Evolutionary conservation across 2,329 filamentous ascomycete species (phyloP).

Genomic region (Ilyonectria destructans): DNA sequence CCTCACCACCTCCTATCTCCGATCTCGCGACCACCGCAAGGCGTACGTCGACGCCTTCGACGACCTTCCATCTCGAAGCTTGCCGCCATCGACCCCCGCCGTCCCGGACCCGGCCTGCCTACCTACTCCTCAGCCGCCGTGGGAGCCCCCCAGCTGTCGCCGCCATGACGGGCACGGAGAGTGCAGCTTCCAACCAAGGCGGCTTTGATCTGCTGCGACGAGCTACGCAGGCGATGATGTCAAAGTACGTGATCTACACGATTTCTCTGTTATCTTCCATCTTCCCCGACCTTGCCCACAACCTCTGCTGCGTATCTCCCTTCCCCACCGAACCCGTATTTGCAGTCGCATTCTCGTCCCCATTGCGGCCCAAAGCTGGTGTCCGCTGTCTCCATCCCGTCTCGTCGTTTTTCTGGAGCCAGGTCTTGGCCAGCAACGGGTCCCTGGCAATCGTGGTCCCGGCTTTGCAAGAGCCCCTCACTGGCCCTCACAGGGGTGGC

Average conservation of each 20-base stretch:
- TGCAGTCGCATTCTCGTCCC: slow-evolving; percentile 12
- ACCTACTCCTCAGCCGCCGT: slow-evolving; percentile 43
- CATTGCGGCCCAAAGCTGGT: slow-evolving; percentile 38
- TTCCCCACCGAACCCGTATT: slow-evolving; percentile 25
- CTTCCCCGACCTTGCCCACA: slow-evolving; percentile 11
- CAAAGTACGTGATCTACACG: slow-evolving; percentile 66
- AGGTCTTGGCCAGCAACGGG: slow-evolving; percentile 17
- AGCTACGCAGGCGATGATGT: slow-evolving; percentile 77
- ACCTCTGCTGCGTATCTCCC: slow-evolving; percentile 22
- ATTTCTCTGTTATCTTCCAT: slow-evolving; percentile 40
- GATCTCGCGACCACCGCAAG: slow-evolving; percentile 34
- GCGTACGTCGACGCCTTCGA: slow-evolving; percentile 37
- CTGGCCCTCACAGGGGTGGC: slow-evolving; percentile 35
- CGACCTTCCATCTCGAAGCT: slow-evolving; percentile 34
- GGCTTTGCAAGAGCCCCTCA: slow-evolving; percentile 35
- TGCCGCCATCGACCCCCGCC: slow-evolving; percentile 42
- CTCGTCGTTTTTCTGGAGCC: slow-evolving; percentile 23
- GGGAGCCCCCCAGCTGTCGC: slow-evolving; percentile 46
- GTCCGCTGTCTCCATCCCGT: slow-evolving; percentile 19
- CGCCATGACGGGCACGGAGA: slow-evolving; percentile 68
- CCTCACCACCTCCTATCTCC: slow-evolving; percentile 10
- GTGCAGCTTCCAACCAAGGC: slow-evolving; percentile 58
- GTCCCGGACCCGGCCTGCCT: slow-evolving; percentile 36
- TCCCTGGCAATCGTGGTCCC: slow-evolving; percentile 32
- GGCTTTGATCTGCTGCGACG: slow-evolving; percentile 72